Base-by-base conservation (phyloP, 2,329 filamentous ascomycete species). In the Piedraia hortae region DNA sequence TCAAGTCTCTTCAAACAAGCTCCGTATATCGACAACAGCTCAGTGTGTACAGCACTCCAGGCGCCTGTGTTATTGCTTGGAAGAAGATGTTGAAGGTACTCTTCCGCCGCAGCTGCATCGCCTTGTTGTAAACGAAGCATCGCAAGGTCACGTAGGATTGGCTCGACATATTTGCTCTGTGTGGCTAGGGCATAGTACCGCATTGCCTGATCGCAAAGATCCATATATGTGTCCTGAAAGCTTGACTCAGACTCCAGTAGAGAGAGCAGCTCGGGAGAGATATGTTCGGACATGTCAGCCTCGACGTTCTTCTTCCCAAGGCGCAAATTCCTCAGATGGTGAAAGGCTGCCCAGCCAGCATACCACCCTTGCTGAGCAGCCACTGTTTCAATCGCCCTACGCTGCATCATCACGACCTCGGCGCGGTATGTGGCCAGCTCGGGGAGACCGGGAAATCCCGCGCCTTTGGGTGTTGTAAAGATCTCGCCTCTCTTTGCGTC, bases 1-100 rank as follows among this genome's bases (percentile, higher is more conserved):
- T 70, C 55, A 13, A 90, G 56, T 33, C 74, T 59, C 31, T 72
- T 69, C 13, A 97, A 54, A 41, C 80, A 93, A 21, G 62, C 59
- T 1, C 73, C 62, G 40, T 91, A 85, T 56, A 91, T 70, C 31
- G 74, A 62, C 4, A 93, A 56, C 59, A 90, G 73, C 1, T 70
- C 70, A 3, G 77, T 52, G 38, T 93, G 78, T 7, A 90, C 53
- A 1, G 68, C 51, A 23, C 59, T 64, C 80, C 85, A 93, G 20
- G 67, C 62, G 25, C 60, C 65, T 25, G 69, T 63, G 0, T 69
- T 70, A 34, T 85, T 90, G 29, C 74, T 72, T 0, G 70, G 67
- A 1, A 73, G 69, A 19, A 85, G 65, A 20, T 66, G 59, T 34
- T 70, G 61, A 35, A 97, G 85, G 36, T 73, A 80, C 1, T 59